A percentile compares a stretch with the other conserved stretches of the same genome.
Conservation (phyloP, 495 filamentous ascomycete species). For the Penicillium egyptiacum region DNA sequence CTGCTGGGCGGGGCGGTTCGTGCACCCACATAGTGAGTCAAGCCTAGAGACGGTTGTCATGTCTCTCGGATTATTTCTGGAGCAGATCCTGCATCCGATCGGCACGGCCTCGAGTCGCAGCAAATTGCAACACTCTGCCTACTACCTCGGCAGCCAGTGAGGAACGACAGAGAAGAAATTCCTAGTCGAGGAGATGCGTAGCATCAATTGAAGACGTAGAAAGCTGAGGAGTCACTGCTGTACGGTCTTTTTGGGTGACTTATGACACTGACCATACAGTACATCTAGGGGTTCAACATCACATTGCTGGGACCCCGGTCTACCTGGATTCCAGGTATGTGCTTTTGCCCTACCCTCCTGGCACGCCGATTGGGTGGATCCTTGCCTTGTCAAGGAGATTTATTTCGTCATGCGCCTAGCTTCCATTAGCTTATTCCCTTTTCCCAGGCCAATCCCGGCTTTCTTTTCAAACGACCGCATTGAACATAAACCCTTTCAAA, state of each 20-base stretch:
- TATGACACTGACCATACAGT: not conserved
- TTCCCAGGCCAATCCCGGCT: not conserved
- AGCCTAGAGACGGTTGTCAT: not conserved
- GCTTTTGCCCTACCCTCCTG: slow-evolving; percentile 6
- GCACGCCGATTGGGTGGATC: not conserved
- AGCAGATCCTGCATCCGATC: slow-evolving; percentile 2
- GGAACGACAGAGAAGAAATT: not conserved
- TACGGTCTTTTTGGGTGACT: not conserved
- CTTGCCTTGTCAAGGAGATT: slow-evolving; percentile 1
- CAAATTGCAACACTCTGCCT: not conserved
- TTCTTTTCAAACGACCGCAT: not conserved
- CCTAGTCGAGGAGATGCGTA: not conserved
- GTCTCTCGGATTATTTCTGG: not conserved
- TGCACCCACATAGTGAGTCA: not conserved
- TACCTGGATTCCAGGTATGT: slow-evolving; percentile 18
- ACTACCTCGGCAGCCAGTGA: not conserved
- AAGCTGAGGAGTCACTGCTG: not conserved
- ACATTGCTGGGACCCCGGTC: slow-evolving; percentile 17
- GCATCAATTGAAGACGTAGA: not conserved
- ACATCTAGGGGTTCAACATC: slow-evolving; percentile 18
- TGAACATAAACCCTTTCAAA: slow-evolving; percentile 2
- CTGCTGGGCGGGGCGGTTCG: not conserved
- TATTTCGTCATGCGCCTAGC: slow-evolving; percentile 18
- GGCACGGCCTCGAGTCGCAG: not conserved
- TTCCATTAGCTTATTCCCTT: slow-evolving; percentile 11